A percentile compares a stretch with the other conserved stretches of the same genome.
These are phyloP conservation scores for Megacollybia platyphylla DNA, from an alignment of 1,284 basidiomycete species.

Conservation along the genomic window DNA sequence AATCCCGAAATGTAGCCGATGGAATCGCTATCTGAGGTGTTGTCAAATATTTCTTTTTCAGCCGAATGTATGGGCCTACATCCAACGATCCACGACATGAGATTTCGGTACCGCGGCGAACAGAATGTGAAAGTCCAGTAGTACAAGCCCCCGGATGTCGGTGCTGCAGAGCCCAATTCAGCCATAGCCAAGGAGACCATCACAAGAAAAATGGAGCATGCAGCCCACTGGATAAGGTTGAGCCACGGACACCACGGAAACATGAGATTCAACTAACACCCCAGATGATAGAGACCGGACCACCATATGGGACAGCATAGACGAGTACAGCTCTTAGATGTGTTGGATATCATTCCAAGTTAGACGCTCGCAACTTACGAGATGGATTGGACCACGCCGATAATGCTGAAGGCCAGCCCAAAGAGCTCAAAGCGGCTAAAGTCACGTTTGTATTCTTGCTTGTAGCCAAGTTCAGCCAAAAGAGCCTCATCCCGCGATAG, in stretches of 20 bases:
- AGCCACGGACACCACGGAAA: background rate
- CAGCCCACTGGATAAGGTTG: constrained; percentile 18
- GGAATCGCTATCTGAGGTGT: too few species aligned
- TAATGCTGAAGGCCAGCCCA: constrained; percentile 3
- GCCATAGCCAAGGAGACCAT: constrained; percentile 35
- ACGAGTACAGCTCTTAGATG: constrained; percentile 10
- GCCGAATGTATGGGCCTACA: constrained; percentile 5
- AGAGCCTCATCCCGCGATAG: background rate
- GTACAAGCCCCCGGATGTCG: constrained; percentile 24
- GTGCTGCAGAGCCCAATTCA: constrained; percentile 35
- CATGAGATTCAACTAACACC: constrained; percentile 16
- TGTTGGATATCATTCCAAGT: too few species aligned
- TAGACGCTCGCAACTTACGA: background rate
- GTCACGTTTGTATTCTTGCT: constrained; percentile 2
- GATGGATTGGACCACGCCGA: constrained; percentile 1
- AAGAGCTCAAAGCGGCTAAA: constrained; percentile 3
- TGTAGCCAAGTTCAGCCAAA: constrained; percentile 3
- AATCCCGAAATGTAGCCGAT: too few species aligned
- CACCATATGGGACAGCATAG: constrained; percentile 42
- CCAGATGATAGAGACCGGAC: constrained; percentile 43
- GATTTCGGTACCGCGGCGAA: constrained; percentile 11
- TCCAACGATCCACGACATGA: constrained; percentile 13
- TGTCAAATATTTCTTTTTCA: too few species aligned
- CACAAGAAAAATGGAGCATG: constrained; percentile 24
- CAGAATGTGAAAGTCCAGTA: constrained; percentile 14